Evolutionary conservation across 192 early-diverging fungal genomes (phyloP), one percentile per base, ranked within the genome.

Genomic region (Podila verticillata): DNA sequence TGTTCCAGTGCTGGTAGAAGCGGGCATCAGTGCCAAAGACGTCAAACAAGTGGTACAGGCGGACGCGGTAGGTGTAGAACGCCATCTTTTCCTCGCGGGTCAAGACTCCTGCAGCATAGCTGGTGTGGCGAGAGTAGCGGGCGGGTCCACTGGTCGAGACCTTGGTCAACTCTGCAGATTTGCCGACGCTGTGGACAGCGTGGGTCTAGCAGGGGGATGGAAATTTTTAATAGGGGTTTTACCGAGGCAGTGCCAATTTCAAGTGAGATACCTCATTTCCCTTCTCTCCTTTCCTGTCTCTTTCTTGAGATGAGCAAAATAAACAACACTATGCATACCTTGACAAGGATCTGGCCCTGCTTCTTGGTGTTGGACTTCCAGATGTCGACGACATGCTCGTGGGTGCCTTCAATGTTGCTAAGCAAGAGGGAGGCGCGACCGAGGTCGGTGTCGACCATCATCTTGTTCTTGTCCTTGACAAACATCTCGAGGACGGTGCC

Each of bases 401-500:
- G 58, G 30, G 35, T 48, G 12, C 67, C 67, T 30, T 69, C 57
- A 4, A 69, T 32, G 19, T 69, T 9, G 10, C 67, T 58, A 30
- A 69, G 58, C 19, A 48, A 3, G 9, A 69, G 19, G 4, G 57
- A 61, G 9, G 56, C 56, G 8, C 19, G 28, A 13, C 67, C 58
- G 7, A 69, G 58, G 15, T 47, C 35, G 5, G 58, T 61, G 39
- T 69, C 67, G n/a, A 61, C 67, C 67, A 69, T 69, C 67, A 69
- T 69, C 29, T 69, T 69, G 58, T 69, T 69, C 67, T 69, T 69
- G 47, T 69, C 67, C 58, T 69, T 69, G 47, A 69, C 31, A 12
- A 61, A 31, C 7, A 69, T 69, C 32, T 48, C 36, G 4, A 69
- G 58, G 3, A 31, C 44, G 30, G 51, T 61, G 24, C 67, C 57